Percentiles rank a stretch among this genome's conserved stretches.
Evolutionary conservation across 306 rosid genomes (phyloP).

Genomic region (Malus sylvestris): DNA sequence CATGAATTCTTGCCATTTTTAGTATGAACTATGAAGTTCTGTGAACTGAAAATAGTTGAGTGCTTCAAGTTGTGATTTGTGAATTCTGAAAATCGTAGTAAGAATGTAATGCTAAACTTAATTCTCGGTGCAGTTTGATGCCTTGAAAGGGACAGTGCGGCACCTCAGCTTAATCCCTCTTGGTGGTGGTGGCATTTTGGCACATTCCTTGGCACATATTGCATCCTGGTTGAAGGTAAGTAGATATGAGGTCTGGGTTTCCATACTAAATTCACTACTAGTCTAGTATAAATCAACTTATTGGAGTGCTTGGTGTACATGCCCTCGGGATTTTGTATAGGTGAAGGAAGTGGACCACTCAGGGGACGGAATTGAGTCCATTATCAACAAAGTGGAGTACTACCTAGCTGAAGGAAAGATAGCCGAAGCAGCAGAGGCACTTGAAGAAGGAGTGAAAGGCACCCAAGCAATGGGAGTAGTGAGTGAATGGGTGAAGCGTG

Average conservation of each 20-base stretch:
- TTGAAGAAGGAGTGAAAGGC: constrained; percentile 79
- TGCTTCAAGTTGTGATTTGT: not conserved
- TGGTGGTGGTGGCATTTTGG: constrained; percentile 75
- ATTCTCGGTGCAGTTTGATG: constrained; percentile 63
- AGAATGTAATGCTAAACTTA: constrained; percentile 25
- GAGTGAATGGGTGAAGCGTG: constrained; percentile 62
- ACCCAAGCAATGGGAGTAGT: constrained; percentile 68
- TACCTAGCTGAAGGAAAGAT: constrained; percentile 81
- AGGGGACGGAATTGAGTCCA: constrained; percentile 84
- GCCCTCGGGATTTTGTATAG: constrained; percentile 37
- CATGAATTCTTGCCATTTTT: not conserved
- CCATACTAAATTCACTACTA: not conserved
- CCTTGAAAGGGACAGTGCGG: constrained; percentile 59
- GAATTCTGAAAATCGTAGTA: constrained; percentile 9
- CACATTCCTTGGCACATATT: constrained; percentile 68
- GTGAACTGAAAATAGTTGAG: not conserved
- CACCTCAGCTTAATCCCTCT: constrained; percentile 75
- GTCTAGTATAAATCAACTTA: constrained; percentile 1
- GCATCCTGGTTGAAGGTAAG: constrained; percentile 89
- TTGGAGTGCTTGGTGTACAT: constrained; percentile 7
- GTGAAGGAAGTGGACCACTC: constrained; percentile 65
- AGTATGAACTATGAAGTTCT: not conserved
- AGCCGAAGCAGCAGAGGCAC: constrained; percentile 74
- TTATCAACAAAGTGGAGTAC: constrained; percentile 67
- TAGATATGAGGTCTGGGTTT: constrained; percentile 6